Evolutionary conservation across 2,329 filamentous ascomycete species (phyloP).

Genomic region (Arthroderma uncinatum): DNA sequence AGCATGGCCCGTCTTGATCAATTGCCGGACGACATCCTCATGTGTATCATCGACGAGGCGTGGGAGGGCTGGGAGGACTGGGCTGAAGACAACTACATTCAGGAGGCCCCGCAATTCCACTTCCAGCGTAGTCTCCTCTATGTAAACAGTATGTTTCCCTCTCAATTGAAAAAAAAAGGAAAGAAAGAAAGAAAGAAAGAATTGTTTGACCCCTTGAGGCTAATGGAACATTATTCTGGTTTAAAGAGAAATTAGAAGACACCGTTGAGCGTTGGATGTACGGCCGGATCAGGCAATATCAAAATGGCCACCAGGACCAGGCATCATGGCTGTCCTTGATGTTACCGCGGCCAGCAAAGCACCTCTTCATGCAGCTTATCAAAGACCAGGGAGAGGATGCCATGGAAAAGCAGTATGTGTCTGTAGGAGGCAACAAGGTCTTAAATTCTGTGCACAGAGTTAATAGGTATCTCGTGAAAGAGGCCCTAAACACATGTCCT

Average conservation of each 20-base stretch:
- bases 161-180: background rate
- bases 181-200: no score
- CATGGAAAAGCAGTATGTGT: background rate
- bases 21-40: background rate
- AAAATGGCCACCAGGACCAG: background rate
- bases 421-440: background rate
- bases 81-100: background rate
- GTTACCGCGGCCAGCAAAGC: background rate
- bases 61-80: background rate
- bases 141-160: background rate
- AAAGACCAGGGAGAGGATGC: background rate
- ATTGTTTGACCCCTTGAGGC: background rate
- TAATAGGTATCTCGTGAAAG: background rate
- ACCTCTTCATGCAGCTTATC: background rate
- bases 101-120: background rate
- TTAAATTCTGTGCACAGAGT: background rate
- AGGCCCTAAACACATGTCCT: background rate
- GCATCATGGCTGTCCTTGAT: background rate
- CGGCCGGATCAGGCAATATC: background rate
- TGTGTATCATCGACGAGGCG: background rate
- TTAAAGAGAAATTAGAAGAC: background rate
- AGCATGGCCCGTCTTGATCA: background rate
- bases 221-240: background rate
- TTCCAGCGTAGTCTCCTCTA: background rate
- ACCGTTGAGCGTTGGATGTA: background rate